Evolutionary conservation across 768 basidiomycete genomes (phyloP), one percentile per base, ranked within the genome.

Genomic region (Lactarius hengduanensis): DNA sequence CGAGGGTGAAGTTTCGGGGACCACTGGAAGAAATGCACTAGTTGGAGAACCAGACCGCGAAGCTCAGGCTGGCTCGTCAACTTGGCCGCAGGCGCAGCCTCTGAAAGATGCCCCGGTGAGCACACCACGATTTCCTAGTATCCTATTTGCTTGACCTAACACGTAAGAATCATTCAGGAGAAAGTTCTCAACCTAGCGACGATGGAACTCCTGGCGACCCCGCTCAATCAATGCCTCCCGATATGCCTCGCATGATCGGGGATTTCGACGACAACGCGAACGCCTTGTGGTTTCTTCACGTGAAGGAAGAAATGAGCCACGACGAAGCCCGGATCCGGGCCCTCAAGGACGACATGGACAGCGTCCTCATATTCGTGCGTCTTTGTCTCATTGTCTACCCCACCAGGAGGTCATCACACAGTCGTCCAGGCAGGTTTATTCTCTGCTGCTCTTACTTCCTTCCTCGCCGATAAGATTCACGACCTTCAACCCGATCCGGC

Each of bases 391-490:
- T 26, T 26, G 26, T 26, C 26, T 26, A 26, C 26, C 1, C 26
- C 26, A 26, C 26, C 26, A 26, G 26, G 26, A 26, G 26, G 26
- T 26, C 26, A 26, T 26, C 26, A 26, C 26, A 28, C 13, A 0
- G 9, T 41, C 28, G 11, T 20, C 11, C 4, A 67, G 66, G 61
- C 66, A 8, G 66, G 66, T 47, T 32, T 67, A 34, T 67, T 59
- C 22, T 62, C 66, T 1, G 57, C 61, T 1, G 41, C 45, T 11
- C 36, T 67, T 11, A 59, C 66, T 20, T 61, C 61, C 8, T 67
- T 67, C 18, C 34, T 59, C 16, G 34, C 59, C 7, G 61, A 62
- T 16, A 62, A 57, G 16, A 32, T 47, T 6, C 61, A 63, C n/a
- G 28, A 36, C 56, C 43, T 67, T n/a, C 66, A 67, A 41, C 20